Evolutionary conservation across 345 rosid species (phyloP), one percentile per base, ranked within the genome.

Genomic region (Iberis pinnata): DNA sequence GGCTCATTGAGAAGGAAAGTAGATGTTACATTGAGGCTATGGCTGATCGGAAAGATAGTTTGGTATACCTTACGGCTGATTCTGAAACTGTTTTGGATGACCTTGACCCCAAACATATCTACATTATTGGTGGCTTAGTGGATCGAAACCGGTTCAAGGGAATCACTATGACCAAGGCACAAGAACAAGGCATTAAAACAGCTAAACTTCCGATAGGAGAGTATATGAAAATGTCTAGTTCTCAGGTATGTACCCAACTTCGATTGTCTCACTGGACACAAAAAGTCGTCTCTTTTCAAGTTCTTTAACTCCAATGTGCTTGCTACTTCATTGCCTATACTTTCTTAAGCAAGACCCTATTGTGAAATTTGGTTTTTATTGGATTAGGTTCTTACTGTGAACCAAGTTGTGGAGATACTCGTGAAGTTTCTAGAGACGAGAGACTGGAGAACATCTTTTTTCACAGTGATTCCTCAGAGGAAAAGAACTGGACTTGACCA

Each of bases 91-190:
- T 81, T 57, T 72, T 88, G 18, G 81, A 81, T 35, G 80, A 76
- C 14, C 95, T 88, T 15, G 82, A 85, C 65, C 70, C 56, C 0
- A 77, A 69, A 36, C 72, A 76, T 52, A 53, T 80, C 45, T 88
- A 88, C 60, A 85, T 85, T 20, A 65, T 92, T 33, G 94, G 97
- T 22, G 97, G 97, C 43, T 71, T 92, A 60, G 97, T 88, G 25
- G 97, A 92, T 66, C 73, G 98, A 37, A 92, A 92, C 73, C 61
- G 97, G n/a, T 85, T 81, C 78, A 92, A 92, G 66, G 95, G 97
- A 49, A 69, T 88, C 65, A 88, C 94, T 9, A 77, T 83, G 94
- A 73, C 72, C 76, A 88, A 92, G 74, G 98, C 90, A 6, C 71
- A 77, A 60, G 97, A 85, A 70, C 97, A 88, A 49, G 90, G 90